These are phyloP conservation scores for Solanum hybrid DNA, from an alignment of 305 asterid species.

Conservation along the genomic window DNA sequence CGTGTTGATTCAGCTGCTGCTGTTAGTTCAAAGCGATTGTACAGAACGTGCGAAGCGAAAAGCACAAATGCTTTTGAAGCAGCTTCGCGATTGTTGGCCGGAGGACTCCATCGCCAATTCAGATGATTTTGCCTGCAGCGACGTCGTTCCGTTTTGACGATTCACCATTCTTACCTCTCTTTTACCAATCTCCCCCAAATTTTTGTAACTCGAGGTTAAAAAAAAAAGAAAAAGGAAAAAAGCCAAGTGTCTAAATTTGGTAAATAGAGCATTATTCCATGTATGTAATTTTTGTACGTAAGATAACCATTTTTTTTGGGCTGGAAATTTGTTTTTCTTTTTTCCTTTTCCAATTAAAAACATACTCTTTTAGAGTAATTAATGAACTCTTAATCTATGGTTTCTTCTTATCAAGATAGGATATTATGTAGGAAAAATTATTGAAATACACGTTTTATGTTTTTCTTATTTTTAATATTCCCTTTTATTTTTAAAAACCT, in stretches of 20 bases:
- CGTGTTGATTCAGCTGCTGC: slow-evolving; percentile 57
- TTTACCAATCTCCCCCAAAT: neutral
- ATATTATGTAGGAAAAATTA: too few relatives aligned
- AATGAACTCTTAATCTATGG: neutral
- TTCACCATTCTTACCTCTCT: neutral
- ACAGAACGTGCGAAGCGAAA: slow-evolving; percentile 89
- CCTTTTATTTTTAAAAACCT: too few relatives aligned
- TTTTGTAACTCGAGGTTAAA: neutral
- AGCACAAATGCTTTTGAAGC: slow-evolving; percentile 83
- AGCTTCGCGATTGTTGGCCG: slow-evolving; percentile 75
- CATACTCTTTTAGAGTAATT: neutral
- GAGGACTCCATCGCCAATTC: slow-evolving; percentile 45
- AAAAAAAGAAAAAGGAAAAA: neutral
- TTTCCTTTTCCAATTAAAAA: neutral
- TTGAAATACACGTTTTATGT: too few relatives aligned
- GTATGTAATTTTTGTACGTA: slow-evolving; percentile 22
- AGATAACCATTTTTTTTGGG: slow-evolving; percentile 10
- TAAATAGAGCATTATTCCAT: slow-evolving; percentile 15
- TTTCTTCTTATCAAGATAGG: neutral
- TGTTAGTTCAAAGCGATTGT: slow-evolving; percentile 89
- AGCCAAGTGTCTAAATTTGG: neutral
- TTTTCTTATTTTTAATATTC: too few relatives aligned
- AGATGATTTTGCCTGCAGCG: slow-evolving; percentile 54
- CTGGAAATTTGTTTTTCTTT: neutral
- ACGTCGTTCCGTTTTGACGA: slow-evolving; percentile 50